Conservation (phyloP, 768 basidiomycete genomes). For the Psilocybe cubensis region DNA sequence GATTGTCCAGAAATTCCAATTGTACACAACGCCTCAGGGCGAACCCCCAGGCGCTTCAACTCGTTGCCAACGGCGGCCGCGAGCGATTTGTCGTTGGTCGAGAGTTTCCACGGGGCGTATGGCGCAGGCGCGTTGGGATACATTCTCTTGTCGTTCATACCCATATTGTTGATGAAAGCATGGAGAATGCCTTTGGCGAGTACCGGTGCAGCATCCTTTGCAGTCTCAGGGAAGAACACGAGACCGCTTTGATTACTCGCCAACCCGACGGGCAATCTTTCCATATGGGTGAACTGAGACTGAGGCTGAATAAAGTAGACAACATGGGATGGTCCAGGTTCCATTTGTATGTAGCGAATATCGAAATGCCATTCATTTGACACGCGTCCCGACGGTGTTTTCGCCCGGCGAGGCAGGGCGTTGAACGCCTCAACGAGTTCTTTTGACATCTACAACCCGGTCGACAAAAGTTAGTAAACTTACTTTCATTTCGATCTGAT, state of each 20-base stretch:
- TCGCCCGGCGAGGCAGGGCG: conserved; percentile 21
- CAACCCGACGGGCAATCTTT: conserved; percentile 25
- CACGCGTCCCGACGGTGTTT: conserved; percentile 21
- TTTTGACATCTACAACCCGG: no score
- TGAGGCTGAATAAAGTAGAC: conserved; percentile 33
- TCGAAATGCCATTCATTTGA: conserved; percentile 40
- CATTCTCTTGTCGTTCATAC: conserved; percentile 10
- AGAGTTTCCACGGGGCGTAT: conserved; percentile 29
- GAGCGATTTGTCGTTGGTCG: conserved; percentile 26
- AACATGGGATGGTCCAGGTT: conserved; percentile 32
- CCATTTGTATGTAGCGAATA: conserved; percentile 34
- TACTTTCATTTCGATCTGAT: no score
- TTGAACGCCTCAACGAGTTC: conserved; percentile 29
- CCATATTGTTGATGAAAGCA: conserved; percentile 26
- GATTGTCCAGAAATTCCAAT: conserved; percentile 15
- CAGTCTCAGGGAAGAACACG: conserved; percentile 34
- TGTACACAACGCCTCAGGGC: conserved; percentile 24
- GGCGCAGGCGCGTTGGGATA: background rate
- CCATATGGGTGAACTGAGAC: conserved; percentile 24
- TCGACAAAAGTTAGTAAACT: no score
- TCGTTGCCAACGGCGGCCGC: conserved; percentile 28
- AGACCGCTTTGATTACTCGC: conserved; percentile 15
- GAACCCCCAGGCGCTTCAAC: conserved; percentile 30
- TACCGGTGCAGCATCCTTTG: conserved; percentile 31
- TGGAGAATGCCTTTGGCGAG: conserved; percentile 31